phyloP scores from a whole-genome alignment of 257 asterid species.

The Nicotiana knightiana region DNA sequence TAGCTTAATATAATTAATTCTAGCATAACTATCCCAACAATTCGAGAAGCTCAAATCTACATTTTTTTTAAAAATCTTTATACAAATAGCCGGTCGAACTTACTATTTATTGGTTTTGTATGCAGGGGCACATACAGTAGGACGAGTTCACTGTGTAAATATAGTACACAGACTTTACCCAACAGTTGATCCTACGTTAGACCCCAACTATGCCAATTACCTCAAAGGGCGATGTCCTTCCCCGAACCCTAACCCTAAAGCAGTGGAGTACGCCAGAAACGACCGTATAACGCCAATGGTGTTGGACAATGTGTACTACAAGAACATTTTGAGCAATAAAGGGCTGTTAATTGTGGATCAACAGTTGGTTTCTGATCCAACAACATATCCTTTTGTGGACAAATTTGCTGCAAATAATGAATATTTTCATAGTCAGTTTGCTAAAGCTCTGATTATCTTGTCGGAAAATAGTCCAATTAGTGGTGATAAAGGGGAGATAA shows the following conservation, averaged over 20 bases:
- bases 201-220: constrained; percentile 43
- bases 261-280: constrained; percentile 49
- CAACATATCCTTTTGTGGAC: constrained; percentile 53
- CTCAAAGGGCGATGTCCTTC: constrained; percentile 64
- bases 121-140: constrained; percentile 75
- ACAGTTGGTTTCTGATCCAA: constrained; percentile 47
- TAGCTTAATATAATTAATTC: too few relatives aligned
- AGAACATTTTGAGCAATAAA: constrained; percentile 44
- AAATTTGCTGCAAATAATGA: constrained; percentile 72
- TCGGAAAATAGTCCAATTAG: constrained; percentile 69
- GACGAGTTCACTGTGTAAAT: constrained; percentile 68
- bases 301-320: constrained; percentile 67
- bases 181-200: constrained; percentile 48
- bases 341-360: constrained; percentile 55
- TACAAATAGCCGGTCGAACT: too few relatives aligned
- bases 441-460: constrained; percentile 45
- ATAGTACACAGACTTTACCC: constrained; percentile 70
- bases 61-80: too few relatives aligned
- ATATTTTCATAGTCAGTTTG: constrained; percentile 58
- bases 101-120: too few relatives aligned
- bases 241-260: constrained; percentile 40
- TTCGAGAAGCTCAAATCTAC: too few relatives aligned
- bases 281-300: constrained; percentile 57
- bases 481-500: constrained; percentile 53
- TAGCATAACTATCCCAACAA: too few relatives aligned